phyloP scores from a whole-genome alignment of 2,329 filamentous ascomycete genomes.

The Colletotrichum simmondsii region DNA sequence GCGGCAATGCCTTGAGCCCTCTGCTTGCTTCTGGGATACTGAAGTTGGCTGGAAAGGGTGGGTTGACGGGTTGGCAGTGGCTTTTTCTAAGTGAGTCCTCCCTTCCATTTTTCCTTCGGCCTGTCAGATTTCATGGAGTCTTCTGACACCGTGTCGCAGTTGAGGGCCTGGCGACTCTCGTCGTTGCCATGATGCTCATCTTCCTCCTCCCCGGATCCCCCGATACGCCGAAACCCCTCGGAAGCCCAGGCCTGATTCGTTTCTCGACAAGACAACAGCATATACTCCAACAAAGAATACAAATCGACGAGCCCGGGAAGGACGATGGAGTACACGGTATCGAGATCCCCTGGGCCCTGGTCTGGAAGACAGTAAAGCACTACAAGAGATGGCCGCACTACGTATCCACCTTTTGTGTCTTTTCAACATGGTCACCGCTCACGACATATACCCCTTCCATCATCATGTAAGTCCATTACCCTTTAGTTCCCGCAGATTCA shows the following conservation, averaged over 20 bases:
- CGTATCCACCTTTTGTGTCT: conserved; percentile 60
- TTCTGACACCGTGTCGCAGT: conserved; percentile 41
- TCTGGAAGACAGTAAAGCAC: conserved; percentile 56
- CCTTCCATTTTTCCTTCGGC: no score
- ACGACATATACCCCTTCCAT: conserved; percentile 63
- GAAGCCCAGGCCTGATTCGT: conserved; percentile 49
- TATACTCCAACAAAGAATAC: conserved; percentile 47
- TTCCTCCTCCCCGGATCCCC: conserved; percentile 56
- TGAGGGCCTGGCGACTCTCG: conserved; percentile 56
- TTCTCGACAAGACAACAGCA: conserved; percentile 47
- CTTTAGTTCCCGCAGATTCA: no score
- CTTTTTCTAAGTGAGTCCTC: conserved; percentile 54
- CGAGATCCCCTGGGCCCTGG: conserved; percentile 48
- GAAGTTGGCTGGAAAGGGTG: conserved; percentile 52
- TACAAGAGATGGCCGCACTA: conserved; percentile 60
- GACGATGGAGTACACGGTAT: conserved; percentile 47
- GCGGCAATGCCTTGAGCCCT: conserved; percentile 59
- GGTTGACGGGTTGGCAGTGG: conserved; percentile 61
- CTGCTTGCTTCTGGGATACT: conserved; percentile 60
- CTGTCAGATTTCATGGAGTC: no score
- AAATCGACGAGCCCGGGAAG: conserved; percentile 43
- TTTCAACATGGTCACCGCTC: conserved; percentile 63
- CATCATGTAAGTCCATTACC: conserved; percentile 43
- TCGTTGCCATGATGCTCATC: conserved; percentile 50
- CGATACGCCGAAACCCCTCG: conserved; percentile 50